Evolutionary conservation across 2,329 filamentous ascomycete species (phyloP), one percentile per base, ranked within the genome.

Genomic region (Teratosphaeria zuluensis): DNA sequence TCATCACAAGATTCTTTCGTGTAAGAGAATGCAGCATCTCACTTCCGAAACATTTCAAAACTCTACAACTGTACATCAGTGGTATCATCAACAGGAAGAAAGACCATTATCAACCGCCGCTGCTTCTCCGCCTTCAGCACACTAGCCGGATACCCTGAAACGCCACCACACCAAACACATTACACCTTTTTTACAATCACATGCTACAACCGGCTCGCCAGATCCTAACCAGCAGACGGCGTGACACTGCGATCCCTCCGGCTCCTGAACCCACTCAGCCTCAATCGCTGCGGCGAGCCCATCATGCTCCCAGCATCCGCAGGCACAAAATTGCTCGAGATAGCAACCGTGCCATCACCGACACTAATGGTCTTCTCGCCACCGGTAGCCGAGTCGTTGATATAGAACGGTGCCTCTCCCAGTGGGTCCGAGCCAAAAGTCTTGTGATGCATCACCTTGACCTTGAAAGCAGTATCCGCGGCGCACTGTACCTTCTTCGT

Each of bases 351-450:
- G 51, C 89, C 90, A 28, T 90, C 91, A 12, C 92, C 92, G 30
- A 92, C 85, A 35, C 78, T 81, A 56, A 99, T 75, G 48, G 84
- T 79, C 78, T 92, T 94, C 11, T 83, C 83, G 1, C 79, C 77
- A 2, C 84, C 82, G 1, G 80, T 82, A 8, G 81, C 79, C 63
- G 84, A 81, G 70, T 99, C 92, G 63, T 92, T 90, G n/a, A 99
- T 84, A 70, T 95, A 92, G 76, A 96, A 95, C n/a, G 88, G 72
- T 4, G 84, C 84, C 69, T 97, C 92, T 56, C 94, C 94, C 0
- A 99, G 81, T 56, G 90, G 86, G 58, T 92, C 87, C 11, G 55
- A 56, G 56, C 89, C 88, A 69, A 97, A 92, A 0, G 86, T 89
- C 68, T 88, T 84, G 69, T 96, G 90, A 66, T 91, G 88, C 71